Conservation (phyloP, 2,329 filamentous ascomycete genomes). For the Stemphylium vesicarium region DNA sequence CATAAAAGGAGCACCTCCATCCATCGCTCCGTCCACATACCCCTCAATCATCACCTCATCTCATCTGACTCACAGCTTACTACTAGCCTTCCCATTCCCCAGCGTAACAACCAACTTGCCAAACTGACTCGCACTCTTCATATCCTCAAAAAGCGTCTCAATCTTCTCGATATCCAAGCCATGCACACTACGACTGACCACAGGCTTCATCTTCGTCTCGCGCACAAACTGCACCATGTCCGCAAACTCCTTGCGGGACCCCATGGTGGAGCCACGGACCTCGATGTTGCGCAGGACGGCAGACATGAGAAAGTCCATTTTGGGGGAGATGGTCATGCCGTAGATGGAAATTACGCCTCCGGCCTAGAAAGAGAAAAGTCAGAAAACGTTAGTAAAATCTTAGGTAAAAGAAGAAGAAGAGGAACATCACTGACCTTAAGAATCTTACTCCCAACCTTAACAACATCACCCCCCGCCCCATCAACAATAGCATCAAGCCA, state of each 20-base stretch:
- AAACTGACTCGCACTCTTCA: slow-evolving; percentile 85
- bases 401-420: not conserved
- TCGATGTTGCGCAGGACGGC: slow-evolving; percentile 89
- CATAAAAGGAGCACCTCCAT: not conserved
- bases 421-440: slow-evolving; percentile 61
- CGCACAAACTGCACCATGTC: slow-evolving; percentile 88
- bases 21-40: not conserved
- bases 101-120: slow-evolving; percentile 82
- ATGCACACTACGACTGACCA: slow-evolving; percentile 76
- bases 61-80: slow-evolving; percentile 47
- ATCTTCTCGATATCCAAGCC: slow-evolving; percentile 80
- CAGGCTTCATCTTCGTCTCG: slow-evolving; percentile 73
- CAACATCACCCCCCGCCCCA: slow-evolving; percentile 85
- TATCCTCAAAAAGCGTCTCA: slow-evolving; percentile 82
- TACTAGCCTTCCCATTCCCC: slow-evolving; percentile 31
- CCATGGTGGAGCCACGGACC: slow-evolving; percentile 86
- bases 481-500: slow-evolving; percentile 86
- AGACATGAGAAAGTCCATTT: slow-evolving; percentile 84
- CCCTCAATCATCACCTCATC: no score
- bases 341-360: slow-evolving; percentile 87
- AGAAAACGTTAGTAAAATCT: no score
- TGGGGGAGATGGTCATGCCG: slow-evolving; percentile 87
- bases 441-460: slow-evolving; percentile 70
- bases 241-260: slow-evolving; percentile 84
- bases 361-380: slow-evolving; percentile 45